Evolutionary conservation across 352 stramenopile species (phyloP).

Genomic region (Phytopythium montanum): DNA sequence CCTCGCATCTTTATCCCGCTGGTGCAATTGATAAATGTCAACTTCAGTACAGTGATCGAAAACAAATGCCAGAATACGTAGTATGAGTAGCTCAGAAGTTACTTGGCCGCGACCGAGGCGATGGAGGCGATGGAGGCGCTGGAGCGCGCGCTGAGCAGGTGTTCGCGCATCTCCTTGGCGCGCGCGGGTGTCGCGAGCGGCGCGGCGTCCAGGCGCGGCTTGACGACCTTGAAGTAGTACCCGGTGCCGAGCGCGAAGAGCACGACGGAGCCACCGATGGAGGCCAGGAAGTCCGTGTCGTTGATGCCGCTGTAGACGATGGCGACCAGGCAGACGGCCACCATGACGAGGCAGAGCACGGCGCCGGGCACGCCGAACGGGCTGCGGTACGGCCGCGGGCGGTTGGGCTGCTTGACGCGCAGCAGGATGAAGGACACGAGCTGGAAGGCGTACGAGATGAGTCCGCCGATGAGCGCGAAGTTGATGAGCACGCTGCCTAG

Average conservation of each 20-base stretch:
- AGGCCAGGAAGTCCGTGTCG: conserved; percentile 45
- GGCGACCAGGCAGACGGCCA: conserved; percentile 34
- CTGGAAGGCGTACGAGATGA: conserved; percentile 63
- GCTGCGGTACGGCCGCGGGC: conserved; percentile 40
- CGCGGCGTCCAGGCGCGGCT: conserved; percentile 25
- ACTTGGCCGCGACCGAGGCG: background rate
- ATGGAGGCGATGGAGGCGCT: background rate
- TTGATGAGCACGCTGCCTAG: conserved; percentile 63
- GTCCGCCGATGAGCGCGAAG: conserved; percentile 38
- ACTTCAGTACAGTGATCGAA: no score
- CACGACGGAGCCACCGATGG: conserved; percentile 35
- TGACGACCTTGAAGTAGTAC: conserved; percentile 36
- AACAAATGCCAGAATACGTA: no score
- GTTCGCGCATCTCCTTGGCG: conserved; percentile 36
- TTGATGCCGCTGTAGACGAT: conserved; percentile 57
- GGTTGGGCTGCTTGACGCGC: conserved; percentile 41
- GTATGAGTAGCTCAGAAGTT: no score
- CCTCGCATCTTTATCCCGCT: no score
- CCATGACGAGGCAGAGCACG: conserved; percentile 35
- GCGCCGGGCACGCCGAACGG: conserved; percentile 44
- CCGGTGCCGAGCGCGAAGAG: conserved; percentile 42
- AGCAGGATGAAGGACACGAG: conserved; percentile 57
- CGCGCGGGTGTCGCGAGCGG: conserved; percentile 21
- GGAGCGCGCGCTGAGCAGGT: conserved; percentile 27
- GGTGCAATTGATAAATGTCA: no score